Evolutionary conservation across 306 rosid species (phyloP), one percentile per base, ranked within the genome.

Genomic region (Heteromeles arbutifolia): DNA sequence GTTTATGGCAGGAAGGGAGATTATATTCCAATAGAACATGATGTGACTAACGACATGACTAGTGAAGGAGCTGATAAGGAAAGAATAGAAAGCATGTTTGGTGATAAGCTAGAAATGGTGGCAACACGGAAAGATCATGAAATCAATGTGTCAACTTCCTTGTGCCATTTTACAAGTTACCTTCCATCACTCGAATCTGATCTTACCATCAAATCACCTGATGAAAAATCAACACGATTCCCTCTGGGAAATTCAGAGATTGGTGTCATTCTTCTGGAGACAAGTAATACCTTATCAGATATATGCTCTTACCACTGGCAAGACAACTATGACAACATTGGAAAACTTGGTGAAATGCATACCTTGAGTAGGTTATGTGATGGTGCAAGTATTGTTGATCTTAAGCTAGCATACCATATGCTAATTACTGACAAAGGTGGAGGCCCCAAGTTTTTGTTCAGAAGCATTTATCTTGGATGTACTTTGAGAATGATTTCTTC

Each of bases 1-100:
- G 69, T 32, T 34, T 71, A 61, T 79, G 97, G 93, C 83, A 81
- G 17, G 69, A 88, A 77, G 82, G 86, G 84, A 87, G 96, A 89
- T 79, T 77, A 52, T 69, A 71, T 54, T 78, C 80, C 82, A 6
- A 29, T 25, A 15, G 87, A 81, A 22, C 84, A 63, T 50, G 64
- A 64, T 31, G 58, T 52, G 32, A 73, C 73, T 28, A 77, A 53
- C 73, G 84, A 79, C 58, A 82, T 44, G 68, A 15, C 69, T 72
- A 50, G 61, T 73, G 70, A 44, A 71, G 61, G 29, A 50, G 74
- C 64, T 15, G 50, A 29, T 66, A 78, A 59, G 44, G 67, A 69
- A 72, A 80, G 65, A 54, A 29, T 29, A 29, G 31, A 29, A 29
- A 29, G 31, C 31, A 29, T 29, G 31, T 56, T 77, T 66, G 59